A percentile compares a stretch with the other conserved stretches of the same genome.
Evolutionary conservation across 345 rosid genomes (phyloP).

Genomic region (Lepidium didymum): DNA sequence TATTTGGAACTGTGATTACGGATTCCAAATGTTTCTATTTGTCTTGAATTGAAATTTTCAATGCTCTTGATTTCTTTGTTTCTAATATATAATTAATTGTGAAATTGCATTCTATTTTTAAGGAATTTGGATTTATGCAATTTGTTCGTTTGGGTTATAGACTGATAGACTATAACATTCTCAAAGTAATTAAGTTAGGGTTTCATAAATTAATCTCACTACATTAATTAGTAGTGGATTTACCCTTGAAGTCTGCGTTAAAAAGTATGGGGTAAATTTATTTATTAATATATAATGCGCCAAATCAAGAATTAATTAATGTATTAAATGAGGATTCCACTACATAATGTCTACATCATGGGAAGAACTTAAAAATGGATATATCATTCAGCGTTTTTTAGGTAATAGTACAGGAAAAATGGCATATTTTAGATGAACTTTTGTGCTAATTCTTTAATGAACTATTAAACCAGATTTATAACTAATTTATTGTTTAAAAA

Average conservation of each 20-base stretch:
- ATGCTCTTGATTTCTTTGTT: neutral
- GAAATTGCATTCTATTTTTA: neutral
- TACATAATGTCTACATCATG: neutral
- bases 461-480: too few relatives aligned
- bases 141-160: neutral
- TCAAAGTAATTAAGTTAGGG: neutral
- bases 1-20: constrained; percentile 36
- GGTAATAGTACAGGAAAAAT: too few relatives aligned
- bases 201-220: neutral
- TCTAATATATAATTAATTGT: neutral
- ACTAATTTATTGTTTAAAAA: too few relatives aligned
- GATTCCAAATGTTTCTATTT: constrained; percentile 30
- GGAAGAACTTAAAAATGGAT: neutral
- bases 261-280: neutral
- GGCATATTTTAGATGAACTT: too few relatives aligned
- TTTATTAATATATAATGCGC: neutral
- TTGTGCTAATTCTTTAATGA: too few relatives aligned
- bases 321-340: neutral
- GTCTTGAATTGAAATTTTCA: constrained; percentile 7
- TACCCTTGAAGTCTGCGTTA: constrained; percentile 22
- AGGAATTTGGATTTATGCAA: neutral
- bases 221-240: constrained; percentile 14
- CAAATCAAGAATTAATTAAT: neutral
- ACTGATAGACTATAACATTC: neutral
- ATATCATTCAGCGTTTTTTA: neutral